Base-by-base conservation (phyloP, 495 filamentous ascomycete genomes). In the Parathielavia hyrcaniae region DNA sequence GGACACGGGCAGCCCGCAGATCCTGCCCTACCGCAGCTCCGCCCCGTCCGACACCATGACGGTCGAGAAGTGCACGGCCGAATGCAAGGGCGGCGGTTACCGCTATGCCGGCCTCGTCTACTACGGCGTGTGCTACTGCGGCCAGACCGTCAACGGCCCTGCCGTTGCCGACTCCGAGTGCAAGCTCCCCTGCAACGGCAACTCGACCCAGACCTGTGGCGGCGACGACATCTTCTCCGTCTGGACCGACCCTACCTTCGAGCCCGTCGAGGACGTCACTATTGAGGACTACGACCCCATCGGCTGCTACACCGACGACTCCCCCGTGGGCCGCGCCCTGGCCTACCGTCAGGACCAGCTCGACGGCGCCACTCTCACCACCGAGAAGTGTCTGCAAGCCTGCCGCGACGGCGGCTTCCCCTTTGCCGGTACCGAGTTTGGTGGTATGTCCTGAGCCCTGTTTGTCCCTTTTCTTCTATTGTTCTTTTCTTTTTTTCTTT, bases 291-390 rank as follows among this genome's bases (percentile, higher is more conserved):
- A 80, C 61, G 57, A 61, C 34, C 61, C 70, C 36, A 61, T 82
- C n/a, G 82, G 82, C 50, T 85, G 82, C 63, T 83, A 76, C 62
- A 79, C 77, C 30, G 81, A 83, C 52, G 74, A 79, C 53, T 69
- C 73, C 0, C 59, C 45, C 36, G 13, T 61, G 23, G 79, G 79
- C 38, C 78, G 75, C 20, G 75, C 82, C 1, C 69, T 85, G 26
- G 70, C 71, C 2, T 80, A 76, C 64, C 69, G 62, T 51, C 71
- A 77, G 69, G 62, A 72, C 45, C 61, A 69, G 45, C 53, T 82
- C 35, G 60, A 65, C 55, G 39, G 57, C 5, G 38, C 64, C 5
- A 66, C 60, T 32, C 36, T 81, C 64, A 77, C 77, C 23, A 75
- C 69, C 2, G 67, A 78, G 56, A 64, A 58, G 40, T 83, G 80